These are phyloP conservation scores for Annona cherimola DNA, from an alignment of 164 flowering plant species.

Conservation along the genomic window DNA sequence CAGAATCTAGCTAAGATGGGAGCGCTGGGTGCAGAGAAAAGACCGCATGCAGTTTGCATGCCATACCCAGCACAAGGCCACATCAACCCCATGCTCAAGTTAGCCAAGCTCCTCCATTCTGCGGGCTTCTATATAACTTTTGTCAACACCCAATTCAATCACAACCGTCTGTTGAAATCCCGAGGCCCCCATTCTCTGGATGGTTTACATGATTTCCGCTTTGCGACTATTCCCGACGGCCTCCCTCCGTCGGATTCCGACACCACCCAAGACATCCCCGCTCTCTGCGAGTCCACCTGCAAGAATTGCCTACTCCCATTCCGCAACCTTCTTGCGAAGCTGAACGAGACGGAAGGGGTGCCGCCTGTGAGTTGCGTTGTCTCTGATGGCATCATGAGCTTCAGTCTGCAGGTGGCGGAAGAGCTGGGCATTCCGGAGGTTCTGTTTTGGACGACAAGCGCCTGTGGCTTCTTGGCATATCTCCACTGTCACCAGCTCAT, in stretches of 20 bases:
- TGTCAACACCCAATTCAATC: conserved; percentile 16
- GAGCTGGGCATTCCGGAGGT: conserved; percentile 25
- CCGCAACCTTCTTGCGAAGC: conserved; percentile 18
- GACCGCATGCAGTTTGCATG: conserved; percentile 23
- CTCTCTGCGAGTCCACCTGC: conserved; percentile 20
- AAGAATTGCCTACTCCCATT: conserved; percentile 26
- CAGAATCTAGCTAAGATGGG: not conserved
- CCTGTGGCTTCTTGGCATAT: conserved; percentile 23
- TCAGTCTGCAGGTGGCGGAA: conserved; percentile 27
- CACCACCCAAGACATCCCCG: conserved; percentile 31
- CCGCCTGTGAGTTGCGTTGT: conserved; percentile 29
- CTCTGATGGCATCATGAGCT: conserved; percentile 30
- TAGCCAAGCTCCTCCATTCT: conserved; percentile 17
- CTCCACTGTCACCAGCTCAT: conserved; percentile 13
- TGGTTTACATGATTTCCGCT: conserved; percentile 20
- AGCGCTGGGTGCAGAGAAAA: not conserved
- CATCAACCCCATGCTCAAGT: conserved; percentile 17
- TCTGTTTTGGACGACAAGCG: conserved; percentile 27
- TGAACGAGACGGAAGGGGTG: conserved; percentile 12
- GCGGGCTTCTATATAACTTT: conserved; percentile 26
- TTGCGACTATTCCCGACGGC: conserved; percentile 31
- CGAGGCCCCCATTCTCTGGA: conserved; percentile 8
- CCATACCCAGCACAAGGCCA: conserved; percentile 26
- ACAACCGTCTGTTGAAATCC: conserved; percentile 8
- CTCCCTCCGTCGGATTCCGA: conserved; percentile 32